Conservation (phyloP, 1,284 basidiomycete genomes). For the Cryptococcus sp. region DNA sequence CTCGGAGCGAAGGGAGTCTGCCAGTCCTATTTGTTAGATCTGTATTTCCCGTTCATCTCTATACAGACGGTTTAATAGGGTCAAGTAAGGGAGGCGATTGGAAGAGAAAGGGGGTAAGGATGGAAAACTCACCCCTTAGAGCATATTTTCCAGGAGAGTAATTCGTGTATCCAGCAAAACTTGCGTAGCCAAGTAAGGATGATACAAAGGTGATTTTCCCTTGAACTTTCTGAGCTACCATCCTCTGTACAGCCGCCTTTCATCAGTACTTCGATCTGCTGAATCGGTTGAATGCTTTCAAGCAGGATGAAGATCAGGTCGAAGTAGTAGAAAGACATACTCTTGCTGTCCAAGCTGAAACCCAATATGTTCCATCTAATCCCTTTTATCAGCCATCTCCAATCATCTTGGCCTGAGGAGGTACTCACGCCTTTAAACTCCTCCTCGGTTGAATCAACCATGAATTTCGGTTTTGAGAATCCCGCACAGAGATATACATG, state of each 20-base stretch:
- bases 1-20: slow-evolving; percentile 80
- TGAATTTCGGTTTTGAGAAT: slow-evolving; percentile 62
- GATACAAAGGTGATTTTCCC: slow-evolving; percentile 75
- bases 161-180: slow-evolving; percentile 74
- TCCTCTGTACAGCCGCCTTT: slow-evolving; percentile 66
- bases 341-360: slow-evolving; percentile 68
- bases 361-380: slow-evolving; percentile 53
- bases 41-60: not conserved
- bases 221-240: slow-evolving; percentile 59
- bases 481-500: slow-evolving; percentile 76
- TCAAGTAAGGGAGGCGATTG: no score
- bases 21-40: slow-evolving; percentile 58
- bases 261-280: not conserved
- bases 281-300: not conserved
- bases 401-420: slow-evolving; percentile 3
- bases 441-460: slow-evolving; percentile 62
- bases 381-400: slow-evolving; percentile 24
- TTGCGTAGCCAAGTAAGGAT: slow-evolving; percentile 75
- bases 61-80: no score
- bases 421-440: slow-evolving; percentile 57
- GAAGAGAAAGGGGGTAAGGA: not conserved
- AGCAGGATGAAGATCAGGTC: not conserved
- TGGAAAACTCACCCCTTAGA: slow-evolving; percentile 60
- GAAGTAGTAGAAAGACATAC: slow-evolving; percentile 50
- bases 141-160: slow-evolving; percentile 90